These are phyloP conservation scores for Cetradonia linearis DNA, from an alignment of 495 filamentous ascomycete genomes.

Conservation along the genomic window DNA sequence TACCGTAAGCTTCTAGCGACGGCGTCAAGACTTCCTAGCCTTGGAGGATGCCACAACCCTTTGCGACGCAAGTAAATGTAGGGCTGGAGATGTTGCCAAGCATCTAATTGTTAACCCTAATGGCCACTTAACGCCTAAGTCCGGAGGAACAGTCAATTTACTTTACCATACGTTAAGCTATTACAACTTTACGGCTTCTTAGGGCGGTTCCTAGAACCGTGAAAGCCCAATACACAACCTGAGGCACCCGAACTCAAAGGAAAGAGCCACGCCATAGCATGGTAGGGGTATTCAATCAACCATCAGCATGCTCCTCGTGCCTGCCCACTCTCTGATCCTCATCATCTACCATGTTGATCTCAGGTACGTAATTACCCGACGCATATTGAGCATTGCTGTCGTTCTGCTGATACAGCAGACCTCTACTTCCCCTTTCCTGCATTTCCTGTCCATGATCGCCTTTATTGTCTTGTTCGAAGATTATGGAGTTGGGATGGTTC, in stretches of 20 bases:
- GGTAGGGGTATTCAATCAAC: conserved; percentile 12
- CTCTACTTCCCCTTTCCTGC: conserved; percentile 15
- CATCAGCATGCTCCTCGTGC: neutral
- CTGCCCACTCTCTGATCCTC: conserved; percentile 12
- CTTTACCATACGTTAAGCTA: too few species aligned
- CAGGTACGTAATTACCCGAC: conserved; percentile 16
- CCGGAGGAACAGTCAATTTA: too few species aligned
- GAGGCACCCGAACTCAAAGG: neutral
- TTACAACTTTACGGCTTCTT: too few species aligned
- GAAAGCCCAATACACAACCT: too few species aligned
- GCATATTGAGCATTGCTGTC: conserved; percentile 8
- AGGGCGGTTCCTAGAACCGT: too few species aligned
- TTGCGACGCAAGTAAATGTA: neutral
- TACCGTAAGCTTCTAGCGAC: neutral
- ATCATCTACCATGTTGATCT: conserved; percentile 23
- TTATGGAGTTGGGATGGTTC: conserved; percentile 4
- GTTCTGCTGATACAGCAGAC: conserved; percentile 1
- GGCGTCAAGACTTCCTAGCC: neutral
- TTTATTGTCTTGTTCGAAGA: conserved; percentile 2
- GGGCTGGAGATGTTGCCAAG: conserved; percentile 2
- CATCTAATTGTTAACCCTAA: neutral
- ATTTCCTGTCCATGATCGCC: conserved; percentile 17
- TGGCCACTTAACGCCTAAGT: neutral
- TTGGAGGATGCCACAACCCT: neutral
- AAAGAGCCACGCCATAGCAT: neutral